Evolutionary conservation across 805 yeast genomes (phyloP).

Genomic region (Clavispora vitiphila): DNA sequence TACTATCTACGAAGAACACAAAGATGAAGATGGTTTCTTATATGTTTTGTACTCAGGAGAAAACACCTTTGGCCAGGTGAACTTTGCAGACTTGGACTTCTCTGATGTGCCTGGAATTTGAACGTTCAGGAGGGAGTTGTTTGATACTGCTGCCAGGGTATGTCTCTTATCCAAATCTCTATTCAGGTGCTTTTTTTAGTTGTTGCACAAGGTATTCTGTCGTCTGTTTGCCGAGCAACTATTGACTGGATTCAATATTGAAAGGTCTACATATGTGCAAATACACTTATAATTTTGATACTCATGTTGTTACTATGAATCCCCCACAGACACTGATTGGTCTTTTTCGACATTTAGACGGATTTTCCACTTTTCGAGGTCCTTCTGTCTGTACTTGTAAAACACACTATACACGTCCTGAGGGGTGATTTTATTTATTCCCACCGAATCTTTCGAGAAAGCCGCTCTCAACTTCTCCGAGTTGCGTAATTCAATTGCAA

Average conservation of each 20-base stretch:
- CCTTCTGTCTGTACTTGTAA: constrained; percentile 3
- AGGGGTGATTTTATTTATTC: constrained; percentile 1
- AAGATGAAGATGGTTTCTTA: constrained; percentile 95
- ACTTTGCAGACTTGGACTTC: constrained; percentile 16
- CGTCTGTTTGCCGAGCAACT: neutral
- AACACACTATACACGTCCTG: constrained; percentile 5
- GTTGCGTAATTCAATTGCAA: constrained; percentile 6
- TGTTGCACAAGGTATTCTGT: neutral
- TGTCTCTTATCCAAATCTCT: neutral
- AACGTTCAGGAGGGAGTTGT: neutral
- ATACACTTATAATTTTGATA: neutral
- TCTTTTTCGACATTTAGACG: constrained; percentile 11
- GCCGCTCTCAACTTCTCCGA: constrained; percentile 5
- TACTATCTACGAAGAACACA: constrained; percentile 91
- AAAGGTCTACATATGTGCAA: neutral
- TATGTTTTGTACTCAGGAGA: constrained; percentile 96
- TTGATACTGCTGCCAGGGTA: neutral
- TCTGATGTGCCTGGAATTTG: constrained; percentile 6
- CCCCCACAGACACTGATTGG: neutral
- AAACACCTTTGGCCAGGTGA: constrained; percentile 79
- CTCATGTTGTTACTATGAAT: neutral
- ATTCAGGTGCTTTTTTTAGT: neutral
- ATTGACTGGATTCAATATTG: constrained; percentile 1
- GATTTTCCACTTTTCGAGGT: constrained; percentile 6
- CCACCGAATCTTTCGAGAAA: neutral